Evolutionary conservation across 805 yeast species (phyloP), one percentile per base, ranked within the genome.

Genomic region (Candida pseudoglaebosa): DNA sequence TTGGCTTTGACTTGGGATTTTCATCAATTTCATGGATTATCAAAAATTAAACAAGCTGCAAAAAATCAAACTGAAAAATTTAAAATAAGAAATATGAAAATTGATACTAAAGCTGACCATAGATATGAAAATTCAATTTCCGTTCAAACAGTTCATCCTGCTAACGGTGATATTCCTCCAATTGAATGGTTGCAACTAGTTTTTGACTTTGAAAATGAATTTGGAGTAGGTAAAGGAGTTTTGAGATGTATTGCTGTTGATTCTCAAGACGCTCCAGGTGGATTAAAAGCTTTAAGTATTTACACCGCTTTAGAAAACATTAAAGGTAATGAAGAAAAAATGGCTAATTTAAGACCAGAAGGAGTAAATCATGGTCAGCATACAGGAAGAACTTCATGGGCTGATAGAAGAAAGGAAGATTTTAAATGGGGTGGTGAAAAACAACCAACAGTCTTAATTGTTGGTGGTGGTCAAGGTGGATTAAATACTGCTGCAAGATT

Each of bases 391-490:
- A 45, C 52, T 40, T 65, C 71, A 0, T 67, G 71, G 71, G 36
- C 56, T n/a, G 71, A 67, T 36, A 39, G 43, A 32, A 54, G 71
- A 43, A 46, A 44, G 32, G 50, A 48, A 10, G 62, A 57, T n/a
- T 53, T 52, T 37, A 45, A 49, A 12, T 59, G 51, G 44, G 58
- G 52, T n/a, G 61, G 49, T 3, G 48, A 48, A 3, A 58, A 61
- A 36, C 62, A 65, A 44, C 75, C 75, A 4, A 36, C 60, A n/a
- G 75, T 69, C 15, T 52, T 70, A 28, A 53, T 70, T 43, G 67
- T 70, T 33, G 75, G 76, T 30, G 76, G 72, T 40, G 75, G 76
- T 16, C 76, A 70, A 50, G 62, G 65, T 43, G 75, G 75, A 3
- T 49, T 70, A 20, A 62, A 64, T 22, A 48, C 59, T 19, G 73